Evolutionary conservation across 78 protist species (phyloP).

Genomic region (Dictyostelium capitatum): DNA sequence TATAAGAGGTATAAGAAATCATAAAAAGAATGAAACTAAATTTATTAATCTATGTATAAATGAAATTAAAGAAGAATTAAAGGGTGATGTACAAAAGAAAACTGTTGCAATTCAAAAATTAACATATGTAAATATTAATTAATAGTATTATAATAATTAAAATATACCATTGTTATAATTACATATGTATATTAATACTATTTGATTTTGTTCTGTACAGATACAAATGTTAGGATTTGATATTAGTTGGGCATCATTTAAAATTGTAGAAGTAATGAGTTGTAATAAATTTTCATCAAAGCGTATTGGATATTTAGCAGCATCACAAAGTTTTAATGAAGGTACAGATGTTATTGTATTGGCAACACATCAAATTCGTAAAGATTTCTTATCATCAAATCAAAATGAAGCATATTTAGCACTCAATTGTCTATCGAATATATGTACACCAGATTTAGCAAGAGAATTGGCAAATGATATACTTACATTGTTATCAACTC

Average conservation of each 20-base stretch:
- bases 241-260: constrained; percentile 95
- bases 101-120: constrained; percentile 94
- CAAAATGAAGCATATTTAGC: constrained; percentile 95
- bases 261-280: constrained; percentile 96
- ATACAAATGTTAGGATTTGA: constrained; percentile 97
- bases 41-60: constrained; percentile 86
- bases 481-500: constrained; percentile 80
- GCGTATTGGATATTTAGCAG: constrained; percentile 96
- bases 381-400: constrained; percentile 89
- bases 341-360: constrained; percentile 95
- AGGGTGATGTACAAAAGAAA: constrained; percentile 80
- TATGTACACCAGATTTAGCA: constrained; percentile 96
- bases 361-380: constrained; percentile 94
- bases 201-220: too few species aligned
- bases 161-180: too few species aligned
- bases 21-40: constrained; percentile 89
- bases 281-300: constrained; percentile 89
- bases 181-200: too few species aligned
- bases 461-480: constrained; percentile 95
- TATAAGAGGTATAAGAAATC: constrained; percentile 92
- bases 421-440: constrained; percentile 90
- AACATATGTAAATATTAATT: constrained; percentile 87
- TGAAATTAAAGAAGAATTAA: constrained; percentile 94
- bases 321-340: constrained; percentile 91
- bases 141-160: too few species aligned